Evolutionary conservation across 2,329 filamentous ascomycete genomes (phyloP).

Genomic region (Fusarium sp.): DNA sequence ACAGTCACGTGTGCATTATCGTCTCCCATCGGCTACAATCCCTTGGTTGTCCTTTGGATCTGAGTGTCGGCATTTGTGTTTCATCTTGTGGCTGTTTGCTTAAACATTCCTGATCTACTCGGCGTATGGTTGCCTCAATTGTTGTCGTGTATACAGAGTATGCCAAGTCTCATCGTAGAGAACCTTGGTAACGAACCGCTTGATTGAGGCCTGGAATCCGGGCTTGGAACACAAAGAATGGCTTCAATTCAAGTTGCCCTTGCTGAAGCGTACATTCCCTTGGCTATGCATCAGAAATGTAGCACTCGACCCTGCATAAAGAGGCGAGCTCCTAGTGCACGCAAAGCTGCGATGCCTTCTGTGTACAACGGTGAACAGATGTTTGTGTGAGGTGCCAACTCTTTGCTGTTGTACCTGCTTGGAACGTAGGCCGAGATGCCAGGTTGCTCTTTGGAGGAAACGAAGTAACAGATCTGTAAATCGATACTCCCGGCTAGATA

Average conservation of each 20-base stretch:
- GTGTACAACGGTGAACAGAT: neutral
- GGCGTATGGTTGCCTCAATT: neutral
- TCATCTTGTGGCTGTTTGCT: neutral
- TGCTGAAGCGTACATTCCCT: neutral
- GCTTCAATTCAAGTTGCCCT: neutral
- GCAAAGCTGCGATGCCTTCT: neutral
- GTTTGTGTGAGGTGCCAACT: neutral
- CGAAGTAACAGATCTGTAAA: neutral
- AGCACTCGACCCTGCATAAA: neutral
- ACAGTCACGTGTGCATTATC: neutral
- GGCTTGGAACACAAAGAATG: neutral
- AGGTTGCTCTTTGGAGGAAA: neutral
- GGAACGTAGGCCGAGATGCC: neutral
- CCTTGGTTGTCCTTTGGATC: neutral
- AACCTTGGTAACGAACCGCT: neutral
- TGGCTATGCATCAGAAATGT: neutral
- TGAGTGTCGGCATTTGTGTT: neutral
- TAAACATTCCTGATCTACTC: conserved; percentile 10
- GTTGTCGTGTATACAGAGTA: neutral
- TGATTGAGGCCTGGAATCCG: neutral
- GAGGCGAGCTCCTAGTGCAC: conserved; percentile 6
- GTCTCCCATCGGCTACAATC: neutral
- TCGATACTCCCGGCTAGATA: neutral
- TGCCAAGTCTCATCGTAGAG: neutral
- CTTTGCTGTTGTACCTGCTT: neutral